phyloP scores from a whole-genome alignment of 306 rosid genomes.

The Fragaria iinumae region DNA sequence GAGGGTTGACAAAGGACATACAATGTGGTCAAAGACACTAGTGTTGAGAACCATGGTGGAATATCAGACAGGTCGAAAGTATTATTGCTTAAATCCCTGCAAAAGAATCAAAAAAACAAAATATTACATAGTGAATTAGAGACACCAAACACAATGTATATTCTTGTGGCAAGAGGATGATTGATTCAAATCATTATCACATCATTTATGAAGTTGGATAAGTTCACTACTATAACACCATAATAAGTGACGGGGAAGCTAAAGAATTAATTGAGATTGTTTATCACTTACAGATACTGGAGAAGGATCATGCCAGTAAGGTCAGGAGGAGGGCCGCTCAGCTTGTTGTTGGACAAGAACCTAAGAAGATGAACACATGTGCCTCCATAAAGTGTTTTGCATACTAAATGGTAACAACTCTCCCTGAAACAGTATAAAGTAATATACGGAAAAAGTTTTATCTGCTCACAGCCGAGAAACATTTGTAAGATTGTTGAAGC shows the following conservation, averaged over 20 bases:
- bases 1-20: constrained; percentile 29
- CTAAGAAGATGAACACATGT: constrained; percentile 33
- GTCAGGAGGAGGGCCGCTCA: constrained; percentile 50
- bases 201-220: no score
- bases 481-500: constrained; percentile 43
- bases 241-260: no score
- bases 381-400: not conserved
- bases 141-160: not conserved
- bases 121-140: not conserved
- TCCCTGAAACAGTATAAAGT: not conserved
- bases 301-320: constrained; percentile 47
- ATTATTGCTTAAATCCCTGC: constrained; percentile 63
- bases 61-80: constrained; percentile 41
- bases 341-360: constrained; percentile 55
- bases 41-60: constrained; percentile 49
- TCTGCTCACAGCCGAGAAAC: constrained; percentile 50
- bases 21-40: constrained; percentile 52
- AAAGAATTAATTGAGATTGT: not conserved
- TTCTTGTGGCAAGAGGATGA: not conserved
- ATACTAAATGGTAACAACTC: not conserved
- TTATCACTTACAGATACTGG: constrained; percentile 45
- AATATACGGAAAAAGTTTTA: not conserved
- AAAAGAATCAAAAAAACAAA: no score
- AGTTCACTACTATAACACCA: no score
- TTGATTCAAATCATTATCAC: no score